A percentile compares a stretch with the other conserved stretches of the same genome.
phyloP scores from a whole-genome alignment of 495 filamentous ascomycete species.

The Penicillium ucsense region DNA sequence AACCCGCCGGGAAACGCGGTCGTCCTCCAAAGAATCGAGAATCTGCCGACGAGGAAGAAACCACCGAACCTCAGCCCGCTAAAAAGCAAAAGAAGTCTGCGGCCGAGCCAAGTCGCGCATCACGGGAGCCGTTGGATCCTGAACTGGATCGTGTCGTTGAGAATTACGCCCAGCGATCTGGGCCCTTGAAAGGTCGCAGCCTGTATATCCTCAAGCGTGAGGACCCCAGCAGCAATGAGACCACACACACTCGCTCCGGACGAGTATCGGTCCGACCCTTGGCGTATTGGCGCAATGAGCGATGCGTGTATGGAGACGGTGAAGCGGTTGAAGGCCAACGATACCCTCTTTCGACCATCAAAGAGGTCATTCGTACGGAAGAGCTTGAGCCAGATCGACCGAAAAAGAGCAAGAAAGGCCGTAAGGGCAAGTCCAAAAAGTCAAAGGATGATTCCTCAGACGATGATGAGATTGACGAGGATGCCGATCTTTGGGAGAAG shows the following conservation, averaged over 20 bases:
- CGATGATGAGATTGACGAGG: conserved; percentile 44
- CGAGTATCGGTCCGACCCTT: conserved; percentile 61
- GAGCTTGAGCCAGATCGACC: conserved; percentile 41
- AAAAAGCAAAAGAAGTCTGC: conserved; percentile 27
- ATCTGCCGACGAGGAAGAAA: conserved; percentile 12
- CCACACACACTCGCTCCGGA: conserved; percentile 45
- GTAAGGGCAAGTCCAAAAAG: conserved; percentile 30
- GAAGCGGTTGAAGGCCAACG: conserved; percentile 39
- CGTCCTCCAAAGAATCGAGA: conserved; percentile 23
- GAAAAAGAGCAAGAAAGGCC: conserved; percentile 22
- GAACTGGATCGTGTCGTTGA: conserved; percentile 34
- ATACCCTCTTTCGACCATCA: conserved; percentile 54
- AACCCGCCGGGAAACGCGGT: conserved; percentile 22
- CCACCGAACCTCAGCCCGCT: conserved; percentile 16
- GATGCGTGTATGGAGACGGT: conserved; percentile 56
- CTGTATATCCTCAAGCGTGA: conserved; percentile 65
- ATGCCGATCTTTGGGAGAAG: conserved; percentile 51
- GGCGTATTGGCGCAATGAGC: conserved; percentile 82
- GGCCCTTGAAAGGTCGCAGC: conserved; percentile 45
- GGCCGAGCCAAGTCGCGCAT: neutral
- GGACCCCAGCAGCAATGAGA: conserved; percentile 41
- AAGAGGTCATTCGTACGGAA: conserved; percentile 66
- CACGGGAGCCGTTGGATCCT: conserved; percentile 18
- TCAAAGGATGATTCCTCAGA: conserved; percentile 27
- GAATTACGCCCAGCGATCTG: conserved; percentile 33